Conservation (phyloP, 2,329 filamentous ascomycete species). For the Botrytis squamosa region DNA sequence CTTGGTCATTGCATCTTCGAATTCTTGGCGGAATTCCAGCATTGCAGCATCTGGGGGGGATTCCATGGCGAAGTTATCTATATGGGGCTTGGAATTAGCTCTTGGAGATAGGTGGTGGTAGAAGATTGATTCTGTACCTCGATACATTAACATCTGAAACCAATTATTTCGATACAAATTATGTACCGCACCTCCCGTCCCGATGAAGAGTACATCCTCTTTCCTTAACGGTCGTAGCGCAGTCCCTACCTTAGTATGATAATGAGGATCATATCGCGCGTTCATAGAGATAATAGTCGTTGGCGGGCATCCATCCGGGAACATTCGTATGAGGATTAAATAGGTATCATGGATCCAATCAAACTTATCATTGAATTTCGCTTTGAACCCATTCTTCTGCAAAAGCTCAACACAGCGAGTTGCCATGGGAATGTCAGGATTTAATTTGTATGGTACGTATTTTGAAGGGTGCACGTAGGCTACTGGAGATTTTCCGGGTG, state of each 20-base stretch:
- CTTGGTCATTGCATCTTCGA: background rate
- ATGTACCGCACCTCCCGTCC: slow-evolving; percentile 53
- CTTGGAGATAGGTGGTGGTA: background rate
- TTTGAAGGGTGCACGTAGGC: slow-evolving; percentile 64
- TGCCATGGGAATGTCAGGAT: slow-evolving; percentile 56
- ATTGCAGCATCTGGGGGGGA: background rate
- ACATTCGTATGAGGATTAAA: slow-evolving; percentile 68
- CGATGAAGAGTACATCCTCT: slow-evolving; percentile 54
- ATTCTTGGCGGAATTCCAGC: background rate
- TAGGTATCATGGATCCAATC: slow-evolving; percentile 75
- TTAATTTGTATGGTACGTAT: slow-evolving; percentile 61
- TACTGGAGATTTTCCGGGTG: slow-evolving; percentile 60
- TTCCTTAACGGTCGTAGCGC: slow-evolving; percentile 54
- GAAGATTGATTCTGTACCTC: slow-evolving; percentile 7
- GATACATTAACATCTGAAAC: slow-evolving; percentile 56
- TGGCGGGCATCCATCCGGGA: slow-evolving; percentile 61
- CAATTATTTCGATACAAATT: slow-evolving; percentile 69
- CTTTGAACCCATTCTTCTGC: slow-evolving; percentile 52
- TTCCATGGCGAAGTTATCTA: background rate
- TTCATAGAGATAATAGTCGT: slow-evolving; percentile 60
- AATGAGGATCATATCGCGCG: slow-evolving; percentile 54
- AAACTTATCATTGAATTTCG: slow-evolving; percentile 52
- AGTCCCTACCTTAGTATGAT: slow-evolving; percentile 36
- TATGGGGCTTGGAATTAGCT: fast-evolving
- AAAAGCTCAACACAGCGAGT: slow-evolving; percentile 52